Conservation (phyloP, 2,329 filamentous ascomycete species). For the Tolypocladium ophioglossoides region DNA sequence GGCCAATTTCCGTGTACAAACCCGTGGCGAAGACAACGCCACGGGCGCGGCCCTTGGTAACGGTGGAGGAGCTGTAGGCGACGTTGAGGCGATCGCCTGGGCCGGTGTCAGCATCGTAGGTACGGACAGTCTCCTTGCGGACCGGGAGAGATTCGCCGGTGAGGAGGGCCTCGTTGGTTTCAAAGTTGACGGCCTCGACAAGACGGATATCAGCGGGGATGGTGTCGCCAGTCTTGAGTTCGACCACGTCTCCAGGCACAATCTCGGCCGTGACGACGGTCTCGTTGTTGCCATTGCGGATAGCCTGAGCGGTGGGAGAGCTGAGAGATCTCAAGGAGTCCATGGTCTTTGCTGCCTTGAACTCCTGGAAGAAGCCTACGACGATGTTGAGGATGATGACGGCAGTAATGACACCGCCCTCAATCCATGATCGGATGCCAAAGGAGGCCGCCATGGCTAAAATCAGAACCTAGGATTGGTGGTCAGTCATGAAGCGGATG, state of each 20-base stretch:
- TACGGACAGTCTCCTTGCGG: slow-evolving; percentile 36
- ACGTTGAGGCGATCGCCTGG: slow-evolving; percentile 51
- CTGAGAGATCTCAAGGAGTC: slow-evolving; percentile 33
- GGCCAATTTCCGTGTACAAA: slow-evolving; percentile 51
- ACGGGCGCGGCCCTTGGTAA: slow-evolving; percentile 48
- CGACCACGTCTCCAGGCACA: slow-evolving; percentile 47
- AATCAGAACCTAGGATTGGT: slow-evolving; percentile 32
- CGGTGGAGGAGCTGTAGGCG: slow-evolving; percentile 51
- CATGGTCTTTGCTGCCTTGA: slow-evolving; percentile 38
- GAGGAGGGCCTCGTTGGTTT: slow-evolving; percentile 55
- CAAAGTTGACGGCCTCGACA: slow-evolving; percentile 52
- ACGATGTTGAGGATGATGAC: slow-evolving; percentile 49
- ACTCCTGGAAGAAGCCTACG: slow-evolving; percentile 38
- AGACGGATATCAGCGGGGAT: slow-evolving; percentile 49
- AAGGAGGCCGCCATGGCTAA: slow-evolving; percentile 48
- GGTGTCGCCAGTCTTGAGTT: slow-evolving; percentile 46
- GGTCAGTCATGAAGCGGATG: not conserved
- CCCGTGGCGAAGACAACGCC: slow-evolving; percentile 53
- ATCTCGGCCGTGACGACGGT: slow-evolving; percentile 30
- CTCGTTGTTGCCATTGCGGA: slow-evolving; percentile 29
- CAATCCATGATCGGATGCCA: slow-evolving; percentile 48
- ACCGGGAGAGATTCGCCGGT: slow-evolving; percentile 55
- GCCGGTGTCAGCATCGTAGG: slow-evolving; percentile 30
- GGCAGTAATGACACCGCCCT: slow-evolving; percentile 46
- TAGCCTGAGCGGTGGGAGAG: slow-evolving; percentile 31